phyloP scores from a whole-genome alignment of 192 early-diverging fungal genomes.

The Powellomyces hirtus region DNA sequence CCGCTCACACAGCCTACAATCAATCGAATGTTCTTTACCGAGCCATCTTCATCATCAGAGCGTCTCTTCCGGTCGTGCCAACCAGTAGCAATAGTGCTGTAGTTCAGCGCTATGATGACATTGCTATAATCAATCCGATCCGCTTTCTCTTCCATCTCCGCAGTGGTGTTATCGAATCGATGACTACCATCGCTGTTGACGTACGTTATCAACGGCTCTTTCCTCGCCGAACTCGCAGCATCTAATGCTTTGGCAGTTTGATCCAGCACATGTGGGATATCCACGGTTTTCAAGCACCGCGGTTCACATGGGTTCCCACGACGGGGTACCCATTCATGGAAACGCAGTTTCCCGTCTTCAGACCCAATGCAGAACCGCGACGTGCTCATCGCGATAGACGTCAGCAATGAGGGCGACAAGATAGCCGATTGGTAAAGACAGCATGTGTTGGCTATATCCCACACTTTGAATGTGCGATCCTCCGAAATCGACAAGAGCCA shows the following conservation, averaged over 20 bases:
- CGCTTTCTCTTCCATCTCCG: not conserved
- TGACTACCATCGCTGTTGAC: not conserved
- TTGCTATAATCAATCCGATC: not conserved
- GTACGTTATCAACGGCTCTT: conserved; percentile 8
- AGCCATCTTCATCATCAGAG: too few species aligned
- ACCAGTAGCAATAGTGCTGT: too few species aligned
- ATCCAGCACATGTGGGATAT: not conserved
- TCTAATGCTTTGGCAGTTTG: not conserved
- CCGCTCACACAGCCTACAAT: conserved; percentile 7
- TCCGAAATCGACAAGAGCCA: conserved; percentile 35
- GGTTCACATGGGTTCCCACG: conserved; percentile 27
- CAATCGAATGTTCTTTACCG: not conserved
- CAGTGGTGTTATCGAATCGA: not conserved
- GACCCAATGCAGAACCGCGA: conserved; percentile 25
- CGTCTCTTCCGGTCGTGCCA: too few species aligned
- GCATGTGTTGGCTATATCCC: conserved; percentile 20
- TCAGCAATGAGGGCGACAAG: conserved; percentile 33
- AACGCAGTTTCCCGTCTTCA: conserved; percentile 27
- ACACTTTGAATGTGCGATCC: conserved; percentile 45
- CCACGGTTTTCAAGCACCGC: conserved; percentile 1
- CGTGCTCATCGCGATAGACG: conserved; percentile 25
- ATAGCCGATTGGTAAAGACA: conserved; percentile 41
- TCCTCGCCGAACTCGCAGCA: not conserved
- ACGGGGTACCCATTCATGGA: conserved; percentile 18
- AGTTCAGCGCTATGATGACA: too few species aligned